phyloP scores from a whole-genome alignment of 495 filamentous ascomycete species.

The Penicillium canescens region DNA sequence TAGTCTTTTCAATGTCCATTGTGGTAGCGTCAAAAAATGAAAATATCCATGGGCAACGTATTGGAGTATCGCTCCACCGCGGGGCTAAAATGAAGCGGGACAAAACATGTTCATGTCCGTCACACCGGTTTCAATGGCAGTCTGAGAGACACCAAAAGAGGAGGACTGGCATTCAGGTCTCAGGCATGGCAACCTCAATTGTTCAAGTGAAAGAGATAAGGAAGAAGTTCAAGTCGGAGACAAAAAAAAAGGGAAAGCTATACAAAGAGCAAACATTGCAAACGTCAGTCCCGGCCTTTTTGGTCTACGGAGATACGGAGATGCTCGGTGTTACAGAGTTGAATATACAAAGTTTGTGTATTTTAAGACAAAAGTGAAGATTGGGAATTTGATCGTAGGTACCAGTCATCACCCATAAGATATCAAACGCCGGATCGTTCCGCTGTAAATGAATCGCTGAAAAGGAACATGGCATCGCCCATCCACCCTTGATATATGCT shows the following conservation, averaged over 20 bases:
- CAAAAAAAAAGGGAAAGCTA: constrained; percentile 1
- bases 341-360: background rate
- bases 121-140: background rate
- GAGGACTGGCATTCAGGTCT: too few relatives aligned
- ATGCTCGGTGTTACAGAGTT: background rate
- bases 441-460: constrained; percentile 25
- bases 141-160: background rate
- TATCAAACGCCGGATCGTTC: constrained; percentile 24
- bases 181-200: background rate
- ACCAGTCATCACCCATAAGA: constrained; percentile 13
- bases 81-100: background rate
- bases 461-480: constrained; percentile 23
- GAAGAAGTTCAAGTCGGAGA: background rate
- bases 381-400: constrained; percentile 16
- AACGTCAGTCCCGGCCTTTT: background rate
- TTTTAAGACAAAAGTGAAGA: constrained; percentile 6
- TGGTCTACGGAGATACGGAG: too few relatives aligned
- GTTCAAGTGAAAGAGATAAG: background rate
- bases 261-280: constrained; percentile 10
- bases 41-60: too few relatives aligned
- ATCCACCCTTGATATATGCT: constrained; percentile 16
- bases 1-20: constrained; percentile 27
- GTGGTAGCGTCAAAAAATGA: background rate
- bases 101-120: background rate
- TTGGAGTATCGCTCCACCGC: background rate